phyloP scores from a whole-genome alignment of 495 filamentous ascomycete genomes.

The Achaetomiella virescens region DNA sequence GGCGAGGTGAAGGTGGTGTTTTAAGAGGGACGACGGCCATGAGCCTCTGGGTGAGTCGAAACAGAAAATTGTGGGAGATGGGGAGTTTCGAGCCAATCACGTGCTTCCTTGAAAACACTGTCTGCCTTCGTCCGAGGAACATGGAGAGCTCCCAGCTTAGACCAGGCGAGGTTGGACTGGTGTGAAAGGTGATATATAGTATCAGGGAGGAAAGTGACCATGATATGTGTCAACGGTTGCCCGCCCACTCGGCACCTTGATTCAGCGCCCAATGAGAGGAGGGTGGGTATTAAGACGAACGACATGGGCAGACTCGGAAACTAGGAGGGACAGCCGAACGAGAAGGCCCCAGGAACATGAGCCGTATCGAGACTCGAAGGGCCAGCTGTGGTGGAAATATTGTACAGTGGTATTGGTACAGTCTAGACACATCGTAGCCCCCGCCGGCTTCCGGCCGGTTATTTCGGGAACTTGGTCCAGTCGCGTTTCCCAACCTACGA shows the following conservation, averaged over 20 bases:
- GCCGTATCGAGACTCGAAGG: background rate
- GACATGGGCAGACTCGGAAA: background rate
- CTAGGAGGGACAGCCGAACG: too few relatives aligned
- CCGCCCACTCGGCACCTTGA: background rate
- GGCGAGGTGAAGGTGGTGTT: background rate
- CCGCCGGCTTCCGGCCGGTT: constrained; percentile 9
- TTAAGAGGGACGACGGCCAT: background rate
- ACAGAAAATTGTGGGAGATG: background rate
- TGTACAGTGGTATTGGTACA: constrained; percentile 26
- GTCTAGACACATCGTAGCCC: constrained; percentile 14
- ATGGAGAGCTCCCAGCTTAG: background rate
- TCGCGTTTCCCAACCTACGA: constrained; percentile 72
- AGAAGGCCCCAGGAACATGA: background rate
- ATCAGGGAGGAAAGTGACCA: background rate
- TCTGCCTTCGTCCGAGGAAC: background rate
- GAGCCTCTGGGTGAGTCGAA: background rate
- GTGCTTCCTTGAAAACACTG: background rate
- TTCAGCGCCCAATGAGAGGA: background rate
- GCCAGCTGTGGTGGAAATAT: constrained; percentile 10
- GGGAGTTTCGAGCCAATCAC: constrained; percentile 5
- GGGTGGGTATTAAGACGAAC: background rate
- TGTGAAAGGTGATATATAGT: too few relatives aligned
- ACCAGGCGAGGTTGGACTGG: too few relatives aligned
- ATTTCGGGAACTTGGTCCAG: constrained; percentile 89
- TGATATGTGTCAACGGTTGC: background rate